Base-by-base conservation (phyloP, 106 monocot genomes). In the Dendrobium chrysotoxum region DNA sequence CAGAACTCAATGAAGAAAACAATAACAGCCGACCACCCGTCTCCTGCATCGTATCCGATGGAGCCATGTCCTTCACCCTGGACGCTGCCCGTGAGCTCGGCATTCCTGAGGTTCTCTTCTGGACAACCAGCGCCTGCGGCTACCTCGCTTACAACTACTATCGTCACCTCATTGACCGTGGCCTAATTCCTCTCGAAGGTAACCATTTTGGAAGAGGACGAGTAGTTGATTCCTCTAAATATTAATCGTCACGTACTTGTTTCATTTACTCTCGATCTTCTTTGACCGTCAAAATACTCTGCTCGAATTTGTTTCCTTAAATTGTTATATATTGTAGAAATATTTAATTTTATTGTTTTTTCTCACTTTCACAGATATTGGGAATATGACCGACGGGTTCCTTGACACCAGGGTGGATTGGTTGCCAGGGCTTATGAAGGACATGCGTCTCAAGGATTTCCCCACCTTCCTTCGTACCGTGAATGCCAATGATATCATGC, bases 81-180 rank as follows among this genome's bases (percentile, higher is more conserved):
- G 79, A 79, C 53, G 84, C 65, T 18, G 84, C 84, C 0, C 23
- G 44, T 11, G 79, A 84, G 79, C n/a, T 84, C 18, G 79, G 74
- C 45, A 18, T 84, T 21, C 78, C 75, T 18, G 61, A 74, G 9
- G 71, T 84, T 8, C 17, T 84, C 23, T 84, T 84, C 10, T 84
- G 84, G 79, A 84, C 84, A 12, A 61, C 72, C 25, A 79, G 84
- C 58, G 84, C 84, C 41, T 84, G 79, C 40, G 84, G 84, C 44
- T 75, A 79, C 46, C 55, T 79, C 74, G 79, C 44, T 57, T 82
- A 76, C 28, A 57, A 64, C 30, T 64, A 76, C 64, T 82, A 26
- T 30, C 35, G 21, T 1, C 21, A 77, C 7, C 66, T 83, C 26
- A 28, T 38, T 30, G 53, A 26, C 0, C 21, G 78, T 17, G 83